A percentile compares a stretch with the other conserved stretches of the same genome.
Evolutionary conservation across 805 yeast species (phyloP).

Genomic region (Candida tibetensis): DNA sequence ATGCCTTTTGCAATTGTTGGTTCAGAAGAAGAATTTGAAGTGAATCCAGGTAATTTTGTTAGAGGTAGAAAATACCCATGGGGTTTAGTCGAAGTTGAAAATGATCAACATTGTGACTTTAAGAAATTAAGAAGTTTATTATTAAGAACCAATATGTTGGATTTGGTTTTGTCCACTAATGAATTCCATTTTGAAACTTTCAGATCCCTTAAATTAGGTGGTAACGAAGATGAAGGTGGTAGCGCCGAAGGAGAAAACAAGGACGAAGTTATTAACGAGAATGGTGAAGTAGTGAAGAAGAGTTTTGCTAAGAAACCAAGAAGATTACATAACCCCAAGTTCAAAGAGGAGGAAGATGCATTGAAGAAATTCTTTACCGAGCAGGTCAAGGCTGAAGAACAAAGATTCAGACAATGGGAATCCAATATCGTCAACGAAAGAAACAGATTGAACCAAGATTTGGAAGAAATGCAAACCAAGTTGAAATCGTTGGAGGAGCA

Average conservation of each 20-base stretch:
- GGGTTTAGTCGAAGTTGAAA: slow-evolving; percentile 88
- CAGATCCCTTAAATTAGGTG: slow-evolving; percentile 67
- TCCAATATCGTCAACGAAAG: slow-evolving; percentile 93
- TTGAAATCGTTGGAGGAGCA: slow-evolving; percentile 73
- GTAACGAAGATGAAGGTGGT: slow-evolving; percentile 26
- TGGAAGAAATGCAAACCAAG: slow-evolving; percentile 82
- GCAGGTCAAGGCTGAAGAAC: slow-evolving; percentile 93
- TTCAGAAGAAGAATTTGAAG: slow-evolving; percentile 66
- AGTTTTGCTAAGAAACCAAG: slow-evolving; percentile 46
- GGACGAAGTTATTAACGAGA: slow-evolving; percentile 29
- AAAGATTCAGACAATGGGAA: slow-evolving; percentile 98
- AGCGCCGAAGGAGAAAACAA: slow-evolving; percentile 15
- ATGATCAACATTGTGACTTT: slow-evolving; percentile 82
- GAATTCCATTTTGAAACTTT: slow-evolving; percentile 79
- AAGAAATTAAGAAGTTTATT: slow-evolving; percentile 74
- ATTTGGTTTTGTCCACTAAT: slow-evolving; percentile 73
- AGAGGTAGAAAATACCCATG: slow-evolving; percentile 86
- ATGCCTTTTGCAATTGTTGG: slow-evolving; percentile 89
- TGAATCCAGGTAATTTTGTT: slow-evolving; percentile 59
- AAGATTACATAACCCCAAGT: slow-evolving; percentile 76
- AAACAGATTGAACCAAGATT: slow-evolving; percentile 87
- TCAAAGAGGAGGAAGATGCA: slow-evolving; percentile 93
- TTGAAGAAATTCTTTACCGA: slow-evolving; percentile 93
- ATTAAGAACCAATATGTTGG: slow-evolving; percentile 80
- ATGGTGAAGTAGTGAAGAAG: slow-evolving; percentile 29